These are phyloP conservation scores for Avicennia marina DNA, from an alignment of 257 asterid genomes.

Conservation along the genomic window DNA sequence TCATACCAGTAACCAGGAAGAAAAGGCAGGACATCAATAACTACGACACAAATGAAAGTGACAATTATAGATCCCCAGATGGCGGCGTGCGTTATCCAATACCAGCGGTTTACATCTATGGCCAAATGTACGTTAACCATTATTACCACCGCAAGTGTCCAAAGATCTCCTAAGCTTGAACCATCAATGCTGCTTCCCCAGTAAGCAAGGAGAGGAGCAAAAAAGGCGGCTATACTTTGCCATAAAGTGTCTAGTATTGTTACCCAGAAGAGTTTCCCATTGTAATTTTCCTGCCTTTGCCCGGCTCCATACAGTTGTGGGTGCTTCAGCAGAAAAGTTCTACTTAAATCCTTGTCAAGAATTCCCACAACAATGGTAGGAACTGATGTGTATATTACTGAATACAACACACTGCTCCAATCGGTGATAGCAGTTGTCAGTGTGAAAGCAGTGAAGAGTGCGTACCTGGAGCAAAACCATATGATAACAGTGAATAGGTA, in stretches of 20 bases:
- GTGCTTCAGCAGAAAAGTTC: conserved; percentile 61
- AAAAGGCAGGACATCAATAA: conserved; percentile 56
- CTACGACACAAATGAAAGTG: conserved; percentile 70
- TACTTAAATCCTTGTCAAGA: conserved; percentile 82
- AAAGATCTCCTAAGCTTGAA: conserved; percentile 89
- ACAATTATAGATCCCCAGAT: conserved; percentile 91
- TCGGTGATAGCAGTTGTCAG: conserved; percentile 91
- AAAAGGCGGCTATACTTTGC: conserved; percentile 83
- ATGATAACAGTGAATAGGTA: no score
- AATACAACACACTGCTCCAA: conserved; percentile 93
- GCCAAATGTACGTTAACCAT: conserved; percentile 85
- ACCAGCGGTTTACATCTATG: conserved; percentile 90
- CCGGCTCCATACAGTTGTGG: conserved; percentile 92
- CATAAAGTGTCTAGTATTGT: conserved; percentile 79
- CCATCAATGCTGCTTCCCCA: conserved; percentile 60
- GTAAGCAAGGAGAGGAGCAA: conserved; percentile 67
- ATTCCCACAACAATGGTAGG: conserved; percentile 85
- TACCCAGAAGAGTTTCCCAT: conserved; percentile 65
- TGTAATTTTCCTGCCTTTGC: conserved; percentile 83
- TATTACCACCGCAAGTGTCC: conserved; percentile 85
- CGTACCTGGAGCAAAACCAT: conserved; percentile 64
- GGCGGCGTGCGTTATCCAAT: conserved; percentile 74
- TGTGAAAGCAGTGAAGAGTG: conserved; percentile 72
- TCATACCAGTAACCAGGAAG: conserved; percentile 89
- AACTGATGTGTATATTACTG: conserved; percentile 73